Evolutionary conservation across 2,329 filamentous ascomycete species (phyloP).

Genomic region (Exophiala mesophila): DNA sequence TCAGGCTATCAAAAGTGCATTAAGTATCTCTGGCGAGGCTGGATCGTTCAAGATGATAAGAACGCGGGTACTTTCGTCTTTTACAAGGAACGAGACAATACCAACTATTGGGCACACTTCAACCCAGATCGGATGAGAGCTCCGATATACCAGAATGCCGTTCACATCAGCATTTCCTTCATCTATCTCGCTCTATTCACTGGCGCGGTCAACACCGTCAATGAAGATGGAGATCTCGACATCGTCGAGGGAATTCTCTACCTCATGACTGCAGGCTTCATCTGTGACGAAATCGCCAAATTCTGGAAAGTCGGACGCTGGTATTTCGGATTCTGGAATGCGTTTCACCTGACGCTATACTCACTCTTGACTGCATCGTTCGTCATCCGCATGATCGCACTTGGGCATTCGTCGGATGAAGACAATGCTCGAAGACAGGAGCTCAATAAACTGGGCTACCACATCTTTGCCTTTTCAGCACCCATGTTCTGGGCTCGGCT

Average conservation of each 20-base stretch:
- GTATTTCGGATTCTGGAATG: slow-evolving; percentile 95
- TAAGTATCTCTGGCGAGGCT: slow-evolving; percentile 85
- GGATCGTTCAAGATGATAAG: slow-evolving; percentile 92
- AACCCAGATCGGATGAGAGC: slow-evolving; percentile 93
- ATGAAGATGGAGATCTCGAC: slow-evolving; percentile 77
- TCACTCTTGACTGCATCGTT: slow-evolving; percentile 72
- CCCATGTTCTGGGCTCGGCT: slow-evolving; percentile 97
- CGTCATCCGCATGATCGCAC: slow-evolving; percentile 69
- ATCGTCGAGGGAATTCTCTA: slow-evolving; percentile 79
- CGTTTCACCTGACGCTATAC: slow-evolving; percentile 85
- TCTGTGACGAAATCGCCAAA: slow-evolving; percentile 82
- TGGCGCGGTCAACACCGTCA: slow-evolving; percentile 88
- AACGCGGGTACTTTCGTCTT: slow-evolving; percentile 86
- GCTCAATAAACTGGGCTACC: slow-evolving; percentile 82
- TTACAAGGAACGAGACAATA: slow-evolving; percentile 76
- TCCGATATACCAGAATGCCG: slow-evolving; percentile 84
- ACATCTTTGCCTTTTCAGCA: slow-evolving; percentile 85
- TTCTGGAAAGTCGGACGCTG: slow-evolving; percentile 89
- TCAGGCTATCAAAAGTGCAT: slow-evolving; percentile 97
- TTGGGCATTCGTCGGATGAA: slow-evolving; percentile 55
- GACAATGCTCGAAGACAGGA: slow-evolving; percentile 49
- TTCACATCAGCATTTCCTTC: slow-evolving; percentile 79
- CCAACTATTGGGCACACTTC: slow-evolving; percentile 72
- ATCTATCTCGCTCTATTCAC: slow-evolving; percentile 84
- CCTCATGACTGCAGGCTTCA: slow-evolving; percentile 83